Conservation (phyloP, 371 early-diverging fungal genomes). For the Mucor saturninus region DNA sequence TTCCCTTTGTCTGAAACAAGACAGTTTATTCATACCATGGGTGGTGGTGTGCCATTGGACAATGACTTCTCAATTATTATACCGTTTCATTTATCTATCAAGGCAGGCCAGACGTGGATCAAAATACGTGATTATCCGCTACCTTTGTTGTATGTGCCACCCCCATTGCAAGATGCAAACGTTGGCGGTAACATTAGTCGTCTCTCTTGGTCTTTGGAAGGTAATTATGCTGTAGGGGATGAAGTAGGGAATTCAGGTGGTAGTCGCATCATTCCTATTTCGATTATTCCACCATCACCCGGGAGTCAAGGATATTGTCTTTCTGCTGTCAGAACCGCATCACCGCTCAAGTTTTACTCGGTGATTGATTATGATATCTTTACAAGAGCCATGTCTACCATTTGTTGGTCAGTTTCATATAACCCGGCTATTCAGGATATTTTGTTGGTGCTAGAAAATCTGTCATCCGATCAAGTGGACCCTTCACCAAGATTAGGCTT, state of each 20-base stretch:
- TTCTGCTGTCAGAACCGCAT: slow-evolving; percentile 49
- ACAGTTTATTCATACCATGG: slow-evolving; percentile 57
- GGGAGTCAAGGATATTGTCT: slow-evolving; percentile 27
- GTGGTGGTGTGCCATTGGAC: slow-evolving; percentile 52
- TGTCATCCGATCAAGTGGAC: slow-evolving; percentile 61
- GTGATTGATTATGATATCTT: slow-evolving; percentile 41
- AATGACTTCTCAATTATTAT: slow-evolving; percentile 54
- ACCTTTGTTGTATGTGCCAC: slow-evolving; percentile 58
- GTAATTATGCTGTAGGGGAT: slow-evolving; percentile 34
- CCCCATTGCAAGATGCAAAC: neutral
- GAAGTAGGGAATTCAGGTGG: slow-evolving; percentile 35
- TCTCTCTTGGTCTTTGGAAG: slow-evolving; percentile 33
- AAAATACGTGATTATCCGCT: slow-evolving; percentile 61
- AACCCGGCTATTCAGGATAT: slow-evolving; percentile 67
- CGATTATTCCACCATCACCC: slow-evolving; percentile 5
- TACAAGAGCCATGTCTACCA: slow-evolving; percentile 25
- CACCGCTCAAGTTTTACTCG: slow-evolving; percentile 66
- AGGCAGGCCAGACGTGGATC: slow-evolving; percentile 39
- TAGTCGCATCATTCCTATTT: slow-evolving; percentile 23
- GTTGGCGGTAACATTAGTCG: neutral
- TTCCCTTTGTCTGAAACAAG: slow-evolving; percentile 46
- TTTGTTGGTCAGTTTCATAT: slow-evolving; percentile 59
- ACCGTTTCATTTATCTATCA: slow-evolving; percentile 48
- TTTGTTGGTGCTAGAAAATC: slow-evolving; percentile 54
- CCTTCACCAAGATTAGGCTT: slow-evolving; percentile 66